Base-by-base conservation (phyloP, 1,284 basidiomycete genomes). In the Boletus austroedulis region DNA sequence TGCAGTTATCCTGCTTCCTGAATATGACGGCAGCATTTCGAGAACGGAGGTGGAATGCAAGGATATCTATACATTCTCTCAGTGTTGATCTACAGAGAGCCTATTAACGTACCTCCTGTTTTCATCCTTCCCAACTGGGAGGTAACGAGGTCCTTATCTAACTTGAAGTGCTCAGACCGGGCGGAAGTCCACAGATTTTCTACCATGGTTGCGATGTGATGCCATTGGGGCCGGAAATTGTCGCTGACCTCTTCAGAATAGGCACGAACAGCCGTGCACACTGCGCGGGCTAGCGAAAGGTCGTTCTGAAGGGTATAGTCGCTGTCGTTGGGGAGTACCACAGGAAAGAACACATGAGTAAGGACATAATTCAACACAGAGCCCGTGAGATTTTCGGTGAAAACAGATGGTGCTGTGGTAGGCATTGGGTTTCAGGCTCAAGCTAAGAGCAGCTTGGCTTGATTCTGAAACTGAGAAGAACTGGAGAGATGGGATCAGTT, bases 111-210 rank as follows among this genome's bases (percentile, higher is more conserved):
- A 31, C 45, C 45, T 46, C 64, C 64, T 21, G 48, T 48, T 50
- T 36, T 7, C 62, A 66, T 67, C 1, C 15, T 34, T 14, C 26
- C 21, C 5, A 66, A 26, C 41, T 67, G 62, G 6, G 55, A 51
- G 10, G 47, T 31, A 6, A 63, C 19, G 2, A 24, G 3, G 1
- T 7, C 23, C 4, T 19, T 19, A 5, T 41, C 46, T n/a, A 59
- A n/a, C n/a, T n/a, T n/a, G n/a, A n/a, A n/a, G n/a, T 24, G 15
- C 31, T 46, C 23, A 14, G 40, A 60, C 21, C 43, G 31, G 17
- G 51, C 41, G 5, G 56, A 50, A 3, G 26, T 24, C 3, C 45
- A 31, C 38, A 67, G 47, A 12, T 56, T 59, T 9, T 60, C 52
- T 5, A 68, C 32, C 60, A 64, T 64, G 38, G 31, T 57, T 19